A percentile compares a stretch with the other conserved stretches of the same genome.
phyloP scores from a whole-genome alignment of 164 flowering plant species.

The Chloranthus sessilifolius region DNA sequence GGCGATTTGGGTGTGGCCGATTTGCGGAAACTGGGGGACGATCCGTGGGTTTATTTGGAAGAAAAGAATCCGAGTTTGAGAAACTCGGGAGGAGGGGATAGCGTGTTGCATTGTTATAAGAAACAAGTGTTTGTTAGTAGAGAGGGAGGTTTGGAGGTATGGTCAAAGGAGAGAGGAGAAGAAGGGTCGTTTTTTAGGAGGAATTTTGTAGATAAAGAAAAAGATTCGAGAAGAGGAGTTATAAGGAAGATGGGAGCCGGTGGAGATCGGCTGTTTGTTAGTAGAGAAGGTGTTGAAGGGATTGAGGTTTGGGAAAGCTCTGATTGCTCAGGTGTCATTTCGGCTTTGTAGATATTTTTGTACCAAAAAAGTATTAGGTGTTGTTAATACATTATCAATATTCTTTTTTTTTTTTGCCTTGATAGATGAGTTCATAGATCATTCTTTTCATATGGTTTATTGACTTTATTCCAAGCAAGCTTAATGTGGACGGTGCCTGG shows the following conservation, averaged over 20 bases:
- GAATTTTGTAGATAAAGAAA: constrained; percentile 68
- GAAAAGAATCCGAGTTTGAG: constrained; percentile 70
- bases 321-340: constrained; percentile 28
- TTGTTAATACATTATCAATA: too few species aligned
- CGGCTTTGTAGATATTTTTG: too few species aligned
- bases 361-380: too few species aligned
- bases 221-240: constrained; percentile 47
- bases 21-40: constrained; percentile 61
- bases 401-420: too few species aligned
- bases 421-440: too few species aligned
- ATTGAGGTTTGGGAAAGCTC: constrained; percentile 95
- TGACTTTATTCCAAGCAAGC: too few species aligned
- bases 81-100: constrained; percentile 22
- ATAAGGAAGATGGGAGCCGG: constrained; percentile 76
- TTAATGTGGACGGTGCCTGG: too few species aligned
- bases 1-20: constrained; percentile 86
- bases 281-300: constrained; percentile 75
- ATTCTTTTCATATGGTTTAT: too few species aligned
- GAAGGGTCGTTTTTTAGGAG: constrained; percentile 42
- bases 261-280: constrained; percentile 75
- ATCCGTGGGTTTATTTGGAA: constrained; percentile 89
- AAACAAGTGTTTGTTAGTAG: constrained; percentile 73
- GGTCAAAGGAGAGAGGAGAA: constrained; percentile 46
- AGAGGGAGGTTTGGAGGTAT: constrained; percentile 72
- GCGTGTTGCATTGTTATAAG: constrained; percentile 56